Evolutionary conservation across 2,329 filamentous ascomycete species (phyloP), one percentile per base, ranked within the genome.

Genomic region (Rhynchosporium graminicola): DNA sequence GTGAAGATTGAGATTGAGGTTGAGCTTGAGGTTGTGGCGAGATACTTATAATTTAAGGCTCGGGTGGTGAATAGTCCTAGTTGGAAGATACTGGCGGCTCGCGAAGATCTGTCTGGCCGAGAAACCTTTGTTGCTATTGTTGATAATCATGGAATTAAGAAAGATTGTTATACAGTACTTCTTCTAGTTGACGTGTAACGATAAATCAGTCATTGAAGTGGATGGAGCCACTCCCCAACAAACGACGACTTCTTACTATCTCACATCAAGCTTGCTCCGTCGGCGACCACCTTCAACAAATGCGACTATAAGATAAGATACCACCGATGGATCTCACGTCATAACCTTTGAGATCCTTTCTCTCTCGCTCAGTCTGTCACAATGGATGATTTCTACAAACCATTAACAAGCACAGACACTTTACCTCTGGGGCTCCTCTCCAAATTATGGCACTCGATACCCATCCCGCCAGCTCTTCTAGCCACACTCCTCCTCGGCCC

Each of bases 371-470:
- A 20, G 20, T 4, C 40, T 15, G 62, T 43, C 51, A 69, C 67
- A 61, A 54, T 45, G 59, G 58, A 64, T 33, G 68, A 70, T 43
- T 72, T 72, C 60, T 68, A 72, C 38, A 57, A 65, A 12, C 61
- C 65, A 4, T 29, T 55, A n/a, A 26, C 42, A 12, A 50, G n/a
- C 42, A 29, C 59, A 13, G 10, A 47, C 2, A 40, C 36, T 6
- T 33, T 45, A 7, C 9, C 31, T n/a, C 58, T 42, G 42, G 40
- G 50, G 15, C 51, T 64, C 29, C 9, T 67, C 26, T 60, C 61
- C 10, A 52, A 50, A 40, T 6, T 57, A 15, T 60, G 56, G 33
- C 28, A 48, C 13, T n/a, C 31, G 10, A 29, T 68, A 28, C 59
- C 60, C 36, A 47, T 63, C 4, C 29, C 57, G 4, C 57, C 67